Evolutionary conservation across 768 basidiomycete genomes (phyloP).

Genomic region (Suillus paluster): DNA sequence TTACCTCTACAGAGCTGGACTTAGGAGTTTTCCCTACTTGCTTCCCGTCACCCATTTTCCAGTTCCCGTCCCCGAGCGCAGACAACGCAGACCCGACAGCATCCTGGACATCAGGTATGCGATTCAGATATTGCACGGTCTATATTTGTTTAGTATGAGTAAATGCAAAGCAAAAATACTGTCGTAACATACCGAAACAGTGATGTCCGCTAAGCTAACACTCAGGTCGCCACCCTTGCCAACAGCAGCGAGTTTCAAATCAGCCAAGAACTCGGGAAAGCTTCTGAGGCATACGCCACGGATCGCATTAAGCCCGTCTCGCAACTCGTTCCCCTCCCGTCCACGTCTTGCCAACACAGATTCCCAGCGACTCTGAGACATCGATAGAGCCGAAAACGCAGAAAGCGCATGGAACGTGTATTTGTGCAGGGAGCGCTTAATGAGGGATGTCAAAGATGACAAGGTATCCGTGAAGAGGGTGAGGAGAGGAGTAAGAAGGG

Average conservation of each 20-base stretch:
- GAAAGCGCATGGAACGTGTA: slow-evolving; percentile 82
- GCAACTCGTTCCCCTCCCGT: slow-evolving; percentile 66
- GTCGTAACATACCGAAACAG: slow-evolving; percentile 46
- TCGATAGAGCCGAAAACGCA: slow-evolving; percentile 62
- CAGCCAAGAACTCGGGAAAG: slow-evolving; percentile 84
- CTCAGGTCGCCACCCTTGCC: slow-evolving; percentile 56
- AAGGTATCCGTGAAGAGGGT: slow-evolving; percentile 68
- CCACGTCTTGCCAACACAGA: slow-evolving; percentile 59
- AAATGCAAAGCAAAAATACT: not conserved
- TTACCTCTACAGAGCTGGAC: slow-evolving; percentile 46
- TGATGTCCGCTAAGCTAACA: slow-evolving; percentile 67
- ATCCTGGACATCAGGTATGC: slow-evolving; percentile 68
- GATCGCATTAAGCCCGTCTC: slow-evolving; percentile 68
- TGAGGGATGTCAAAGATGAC: slow-evolving; percentile 61
- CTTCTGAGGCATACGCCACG: slow-evolving; percentile 75
- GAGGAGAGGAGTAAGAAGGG: slow-evolving; percentile 68
- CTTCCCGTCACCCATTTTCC: slow-evolving; percentile 90
- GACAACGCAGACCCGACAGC: slow-evolving; percentile 69
- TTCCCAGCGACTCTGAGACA: slow-evolving; percentile 69
- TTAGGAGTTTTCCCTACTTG: slow-evolving; percentile 57
- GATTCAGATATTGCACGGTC: slow-evolving; percentile 72
- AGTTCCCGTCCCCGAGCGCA: slow-evolving; percentile 84
- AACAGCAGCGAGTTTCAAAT: slow-evolving; percentile 68
- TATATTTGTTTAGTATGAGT: slow-evolving; percentile 30
- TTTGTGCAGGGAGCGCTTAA: slow-evolving; percentile 79